Conservation (phyloP, 768 basidiomycete genomes). For the Tylopilus vinaceipallidus region DNA sequence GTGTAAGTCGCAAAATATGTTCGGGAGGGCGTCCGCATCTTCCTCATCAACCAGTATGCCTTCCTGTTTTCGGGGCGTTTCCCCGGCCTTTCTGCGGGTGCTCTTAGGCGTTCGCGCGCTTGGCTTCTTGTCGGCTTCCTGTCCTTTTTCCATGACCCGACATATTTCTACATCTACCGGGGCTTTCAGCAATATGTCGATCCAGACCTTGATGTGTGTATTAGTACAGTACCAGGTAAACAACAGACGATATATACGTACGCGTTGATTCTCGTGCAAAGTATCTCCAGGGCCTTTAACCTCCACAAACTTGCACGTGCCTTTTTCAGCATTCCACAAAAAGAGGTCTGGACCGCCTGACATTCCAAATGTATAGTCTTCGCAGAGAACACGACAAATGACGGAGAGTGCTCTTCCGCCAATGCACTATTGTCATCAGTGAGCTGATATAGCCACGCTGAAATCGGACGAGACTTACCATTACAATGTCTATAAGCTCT, state of each 20-base stretch:
- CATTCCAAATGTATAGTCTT: slow-evolving; percentile 78
- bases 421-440: slow-evolving; percentile 58
- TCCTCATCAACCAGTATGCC: slow-evolving; percentile 21
- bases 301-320: slow-evolving; percentile 80
- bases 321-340: slow-evolving; percentile 68
- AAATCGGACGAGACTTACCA: slow-evolving; percentile 45
- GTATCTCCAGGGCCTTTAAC: slow-evolving; percentile 94
- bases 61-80: slow-evolving; percentile 8
- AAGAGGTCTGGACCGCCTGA: slow-evolving; percentile 92
- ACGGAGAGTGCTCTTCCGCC: slow-evolving; percentile 63
- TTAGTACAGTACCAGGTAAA: slow-evolving; percentile 17
- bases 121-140: too few species aligned
- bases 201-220: slow-evolving; percentile 49
- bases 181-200: slow-evolving; percentile 62
- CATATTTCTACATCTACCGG: slow-evolving; percentile 71
- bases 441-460: not conserved
- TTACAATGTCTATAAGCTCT: slow-evolving; percentile 77
- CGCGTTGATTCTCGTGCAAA: slow-evolving; percentile 89
- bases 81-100: slow-evolving; percentile 21
- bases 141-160: slow-evolving; percentile 43
- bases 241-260: slow-evolving; percentile 27
- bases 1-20: too few species aligned
- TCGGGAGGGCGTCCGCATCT: slow-evolving; percentile 30
- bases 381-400: slow-evolving; percentile 81
- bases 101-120: slow-evolving; percentile 28